Evolutionary conservation across 2,329 filamentous ascomycete species (phyloP).

Genomic region (Neonectria punicea): DNA sequence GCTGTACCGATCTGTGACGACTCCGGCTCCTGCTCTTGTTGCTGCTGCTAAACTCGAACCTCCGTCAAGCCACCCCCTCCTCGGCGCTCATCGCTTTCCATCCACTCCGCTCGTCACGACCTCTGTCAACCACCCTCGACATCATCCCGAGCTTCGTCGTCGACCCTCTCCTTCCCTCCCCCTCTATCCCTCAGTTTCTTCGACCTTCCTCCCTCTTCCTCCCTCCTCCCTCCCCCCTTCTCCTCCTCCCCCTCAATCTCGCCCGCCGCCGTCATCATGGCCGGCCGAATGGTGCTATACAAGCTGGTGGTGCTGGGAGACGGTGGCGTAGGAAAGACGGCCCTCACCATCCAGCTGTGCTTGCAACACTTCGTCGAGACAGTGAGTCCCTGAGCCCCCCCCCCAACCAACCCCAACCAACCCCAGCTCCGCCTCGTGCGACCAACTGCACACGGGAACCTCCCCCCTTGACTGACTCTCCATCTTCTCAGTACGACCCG

Average conservation of each 20-base stretch:
- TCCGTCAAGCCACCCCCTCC: constrained; percentile 46
- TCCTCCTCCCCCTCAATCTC: constrained; percentile 23
- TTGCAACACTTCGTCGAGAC: constrained; percentile 99
- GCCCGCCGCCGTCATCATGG: constrained; percentile 65
- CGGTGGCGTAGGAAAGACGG: constrained; percentile 93
- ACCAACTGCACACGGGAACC: constrained; percentile 16
- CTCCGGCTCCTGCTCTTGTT: constrained; percentile 20
- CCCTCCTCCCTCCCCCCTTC: constrained; percentile 29
- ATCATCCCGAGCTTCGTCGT: constrained; percentile 33
- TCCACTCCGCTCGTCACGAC: constrained; percentile 39
- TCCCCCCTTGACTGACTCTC: constrained; percentile 27
- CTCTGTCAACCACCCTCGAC: constrained; percentile 31
- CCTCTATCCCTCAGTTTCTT: too few species aligned
- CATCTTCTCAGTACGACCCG: constrained; percentile 75
- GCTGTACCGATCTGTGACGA: constrained; percentile 23
- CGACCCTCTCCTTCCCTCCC: constrained; percentile 32
- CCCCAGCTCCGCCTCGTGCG: constrained; percentile 7
- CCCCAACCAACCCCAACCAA: constrained; percentile 7
- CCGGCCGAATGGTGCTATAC: constrained; percentile 94
- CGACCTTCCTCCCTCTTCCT: constrained; percentile 26
- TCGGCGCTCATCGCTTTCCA: constrained; percentile 38
- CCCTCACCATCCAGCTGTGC: constrained; percentile 95
- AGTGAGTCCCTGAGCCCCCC: constrained; percentile 58
- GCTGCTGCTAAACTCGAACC: constrained; percentile 26
- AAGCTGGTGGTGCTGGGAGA: constrained; percentile 96